Evolutionary conservation across 495 filamentous ascomycete species (phyloP).

Genomic region (Tuber melanosporum): DNA sequence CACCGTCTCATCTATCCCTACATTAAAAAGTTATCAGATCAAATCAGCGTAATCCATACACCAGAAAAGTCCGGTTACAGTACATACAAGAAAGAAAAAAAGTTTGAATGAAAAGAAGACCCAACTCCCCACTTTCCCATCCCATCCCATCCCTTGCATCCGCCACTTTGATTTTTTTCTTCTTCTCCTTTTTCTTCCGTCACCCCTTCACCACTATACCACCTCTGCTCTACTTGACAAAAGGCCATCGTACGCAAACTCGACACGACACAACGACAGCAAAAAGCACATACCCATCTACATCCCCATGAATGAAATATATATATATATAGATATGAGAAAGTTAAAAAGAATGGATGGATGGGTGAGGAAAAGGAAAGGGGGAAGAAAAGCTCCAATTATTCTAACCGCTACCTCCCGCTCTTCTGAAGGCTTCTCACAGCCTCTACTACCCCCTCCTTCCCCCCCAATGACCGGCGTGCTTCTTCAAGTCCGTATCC

Average conservation of each 20-base stretch:
- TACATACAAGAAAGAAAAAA: not conserved
- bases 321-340: not conserved
- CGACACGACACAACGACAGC: not conserved
- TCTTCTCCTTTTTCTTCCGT: not conserved
- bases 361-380: constrained; percentile 6
- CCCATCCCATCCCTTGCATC: not conserved
- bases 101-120: not conserved
- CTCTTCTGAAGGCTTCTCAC: constrained; percentile 30
- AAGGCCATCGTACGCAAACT: not conserved
- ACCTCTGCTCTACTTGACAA: not conserved
- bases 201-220: not conserved
- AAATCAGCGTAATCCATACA: constrained; percentile 4
- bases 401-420: constrained; percentile 15
- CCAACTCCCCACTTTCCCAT: not conserved
- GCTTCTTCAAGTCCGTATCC: constrained; percentile 38
- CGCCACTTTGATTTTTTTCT: not conserved
- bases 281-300: not conserved
- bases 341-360: not conserved
- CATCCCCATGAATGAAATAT: not conserved
- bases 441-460: constrained; percentile 35
- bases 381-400: constrained; percentile 10
- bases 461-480: constrained; percentile 20
- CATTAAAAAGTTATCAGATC: constrained; percentile 3
- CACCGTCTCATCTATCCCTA: not conserved
- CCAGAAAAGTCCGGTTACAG: not conserved